Base-by-base conservation (phyloP, 2,329 filamentous ascomycete genomes). In the Fusarium foetens region DNA sequence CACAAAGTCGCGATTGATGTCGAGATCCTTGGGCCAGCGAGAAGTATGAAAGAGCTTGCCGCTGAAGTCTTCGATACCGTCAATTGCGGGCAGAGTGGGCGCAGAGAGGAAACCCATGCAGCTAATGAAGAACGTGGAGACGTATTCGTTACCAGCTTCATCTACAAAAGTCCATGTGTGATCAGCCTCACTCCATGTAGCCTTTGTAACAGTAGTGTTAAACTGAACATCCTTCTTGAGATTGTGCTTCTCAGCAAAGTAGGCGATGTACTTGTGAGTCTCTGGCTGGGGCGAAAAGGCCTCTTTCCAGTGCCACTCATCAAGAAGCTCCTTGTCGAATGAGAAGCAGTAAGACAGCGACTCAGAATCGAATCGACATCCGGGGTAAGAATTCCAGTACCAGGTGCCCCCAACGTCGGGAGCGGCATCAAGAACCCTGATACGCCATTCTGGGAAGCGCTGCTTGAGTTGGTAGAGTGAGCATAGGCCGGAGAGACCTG, bases 221-320 rank as follows among this genome's bases (percentile, higher is more conserved):
- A 73, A 35, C 9, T 74, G 46, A 4, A 80, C 80, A 48, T 84
- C 76, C 19, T 81, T 83, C 54, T 80, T 83, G 21, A 85, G 70
- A 19, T 82, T 75, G 31, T 83, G 77, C 27, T 81, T 81, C 33
- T 81, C 77, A 31, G 83, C 83, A 19, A 85, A 80, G 58, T 82
- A 80, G 25, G 81, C 76, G 61, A 86, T 85, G 66, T 86, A 86
- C 23, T 65, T 74, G 25, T 80, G 77, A 2, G 85, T 75, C 53
- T 86, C 83, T 6, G 78, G 66, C 25, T 81, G 80, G 0, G 79
- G 71, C 0, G 80, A 74, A 48, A 81, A 93, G 87, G 71, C 49
- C 5, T 73, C 71, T 2, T 73, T 73, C 71, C 71, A 73, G 16
- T 73, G 71, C 71, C 71, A 73, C 25, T 73, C 63, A 0, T 73